Base-by-base conservation (phyloP, 495 filamentous ascomycete genomes). In the Aspergillus carlsbadensis region DNA sequence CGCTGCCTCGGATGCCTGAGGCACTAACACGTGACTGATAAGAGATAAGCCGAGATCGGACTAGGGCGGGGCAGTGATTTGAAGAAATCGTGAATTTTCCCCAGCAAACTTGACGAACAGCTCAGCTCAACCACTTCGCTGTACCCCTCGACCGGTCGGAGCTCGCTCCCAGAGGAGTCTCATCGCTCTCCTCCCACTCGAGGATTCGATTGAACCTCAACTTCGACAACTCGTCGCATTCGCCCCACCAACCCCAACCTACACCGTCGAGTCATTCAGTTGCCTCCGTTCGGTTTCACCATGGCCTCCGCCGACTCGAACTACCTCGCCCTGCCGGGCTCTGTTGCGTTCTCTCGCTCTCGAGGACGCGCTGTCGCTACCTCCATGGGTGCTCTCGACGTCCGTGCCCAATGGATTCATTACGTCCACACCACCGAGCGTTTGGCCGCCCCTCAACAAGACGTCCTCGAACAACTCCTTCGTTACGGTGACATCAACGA, bases 391-490 rank as follows among this genome's bases (percentile, higher is more conserved):
- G 83, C 82, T 5, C 64, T 70, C 45, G 75, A 81, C 56, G 77
- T 88, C 10, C 77, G 80, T 33, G 84, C 84, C 10, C 74, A 86
- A 61, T 88, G 82, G 78, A 65, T 88, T 33, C 86, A 89, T 66
- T 89, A 83, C 52, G 75, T 87, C n/a, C 72, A 77, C 47, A 67
- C 76, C 14, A 63, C 66, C 4, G 70, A 75, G 43, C 66, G 63
- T 5, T 60, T 83, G 36, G 62, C 71, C 14, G 66, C 77, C 5
- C 48, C 63, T 4, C 73, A 82, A 59, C 68, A 76, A 46, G 67
- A 73, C 20, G 74, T 76, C 14, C 67, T 89, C 20, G 73, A 82
- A 57, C 80, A 85, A 65, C 65, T 90, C n/a, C 76, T 89, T 20
- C 73, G 74, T 10, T 87, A 88, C 62, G 86, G 84, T 21, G 82